Percentiles rank a stretch among this genome's conserved stretches.
phyloP scores from a whole-genome alignment of 1,284 basidiomycete genomes.

The Rhodotorula sp. region DNA sequence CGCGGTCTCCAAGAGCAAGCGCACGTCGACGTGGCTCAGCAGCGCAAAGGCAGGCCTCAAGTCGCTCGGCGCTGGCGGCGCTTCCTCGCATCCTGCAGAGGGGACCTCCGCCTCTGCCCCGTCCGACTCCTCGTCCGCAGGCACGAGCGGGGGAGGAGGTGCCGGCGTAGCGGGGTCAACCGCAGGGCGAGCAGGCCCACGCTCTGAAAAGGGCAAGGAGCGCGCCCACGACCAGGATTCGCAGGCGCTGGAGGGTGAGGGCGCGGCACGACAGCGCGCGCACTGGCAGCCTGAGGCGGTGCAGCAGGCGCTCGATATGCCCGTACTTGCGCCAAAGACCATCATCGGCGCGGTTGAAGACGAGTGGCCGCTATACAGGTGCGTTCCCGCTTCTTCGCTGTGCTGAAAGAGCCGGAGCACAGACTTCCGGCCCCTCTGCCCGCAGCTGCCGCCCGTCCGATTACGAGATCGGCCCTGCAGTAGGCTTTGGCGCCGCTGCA shows the following conservation, averaged over 20 bases:
- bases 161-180: background rate
- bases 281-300: no score
- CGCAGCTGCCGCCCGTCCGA: slow-evolving; percentile 66
- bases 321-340: slow-evolving; percentile 8
- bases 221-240: background rate
- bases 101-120: background rate
- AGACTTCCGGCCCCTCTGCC: slow-evolving; percentile 35
- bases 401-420: background rate
- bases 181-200: background rate
- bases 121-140: background rate
- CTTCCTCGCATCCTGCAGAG: background rate
- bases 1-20: background rate
- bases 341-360: slow-evolving; percentile 78
- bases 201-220: slow-evolving; percentile 13
- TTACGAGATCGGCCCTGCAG: slow-evolving; percentile 68
- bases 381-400: slow-evolving; percentile 27
- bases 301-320: slow-evolving; percentile 3
- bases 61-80: background rate
- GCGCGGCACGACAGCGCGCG: background rate
- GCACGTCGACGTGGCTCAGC: slow-evolving; percentile 21
- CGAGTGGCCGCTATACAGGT: slow-evolving; percentile 81
- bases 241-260: no score
- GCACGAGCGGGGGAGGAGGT: background rate
- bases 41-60: slow-evolving; percentile 28
- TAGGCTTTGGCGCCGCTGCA: slow-evolving; percentile 75